These are phyloP conservation scores for Rhododendron griersonianum DNA, from an alignment of 148 eudicot genomes.

Conservation along the genomic window DNA sequence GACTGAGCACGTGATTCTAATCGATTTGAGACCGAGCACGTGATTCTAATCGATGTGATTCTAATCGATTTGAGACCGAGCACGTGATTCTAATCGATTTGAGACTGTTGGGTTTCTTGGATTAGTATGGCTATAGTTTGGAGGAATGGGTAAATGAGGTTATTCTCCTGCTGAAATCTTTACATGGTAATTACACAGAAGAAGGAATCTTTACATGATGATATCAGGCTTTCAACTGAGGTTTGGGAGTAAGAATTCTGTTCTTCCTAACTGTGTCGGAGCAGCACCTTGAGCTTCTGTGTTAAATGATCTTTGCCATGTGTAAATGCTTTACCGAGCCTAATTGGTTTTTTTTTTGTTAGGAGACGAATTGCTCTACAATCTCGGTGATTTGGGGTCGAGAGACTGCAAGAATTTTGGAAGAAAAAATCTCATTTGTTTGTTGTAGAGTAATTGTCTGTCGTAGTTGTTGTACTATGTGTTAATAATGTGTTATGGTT, in stretches of 20 bases:
- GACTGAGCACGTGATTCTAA: not conserved
- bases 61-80: not conserved
- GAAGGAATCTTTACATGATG: no score
- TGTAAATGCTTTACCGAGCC: no score
- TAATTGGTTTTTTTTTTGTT: no score
- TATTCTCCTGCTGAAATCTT: not conserved
- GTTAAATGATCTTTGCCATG: not conserved
- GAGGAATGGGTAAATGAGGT: not conserved
- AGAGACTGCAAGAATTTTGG: no score
- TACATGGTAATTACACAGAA: not conserved
- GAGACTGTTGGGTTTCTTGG: not conserved
- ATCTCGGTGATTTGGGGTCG: no score
- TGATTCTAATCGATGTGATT: not conserved
- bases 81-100: not conserved
- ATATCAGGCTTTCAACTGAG: no score
- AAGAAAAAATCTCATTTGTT: no score
- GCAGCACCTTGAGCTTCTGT: not conserved
- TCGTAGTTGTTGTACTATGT: no score
- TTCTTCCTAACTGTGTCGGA: not conserved
- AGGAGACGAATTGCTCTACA: no score
- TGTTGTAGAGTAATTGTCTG: no score
- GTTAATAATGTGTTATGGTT: no score
- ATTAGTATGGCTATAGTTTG: not conserved
- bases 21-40: not conserved
- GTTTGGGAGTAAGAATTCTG: not conserved